Conservation (phyloP, 2,329 filamentous ascomycete species). For the Curvularia lunata region DNA sequence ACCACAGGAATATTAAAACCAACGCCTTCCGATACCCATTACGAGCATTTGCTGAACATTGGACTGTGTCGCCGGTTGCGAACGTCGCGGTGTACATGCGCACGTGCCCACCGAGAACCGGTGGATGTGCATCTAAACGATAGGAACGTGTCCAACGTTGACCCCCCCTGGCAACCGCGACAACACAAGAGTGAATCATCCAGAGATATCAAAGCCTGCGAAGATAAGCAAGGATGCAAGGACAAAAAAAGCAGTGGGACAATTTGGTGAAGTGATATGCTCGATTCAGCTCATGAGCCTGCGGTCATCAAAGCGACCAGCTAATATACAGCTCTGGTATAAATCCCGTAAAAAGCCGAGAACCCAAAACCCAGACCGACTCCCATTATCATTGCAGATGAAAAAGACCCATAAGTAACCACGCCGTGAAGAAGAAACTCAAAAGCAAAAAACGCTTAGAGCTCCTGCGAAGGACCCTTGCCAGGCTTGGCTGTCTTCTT, state of each 20-base stretch:
- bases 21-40: background rate
- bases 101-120: background rate
- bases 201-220: background rate
- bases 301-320: slow-evolving; percentile 59
- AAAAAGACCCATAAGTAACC: slow-evolving; percentile 61
- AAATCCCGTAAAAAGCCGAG: slow-evolving; percentile 58
- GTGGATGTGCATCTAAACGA: no score
- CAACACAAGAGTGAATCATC: background rate
- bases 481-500: slow-evolving; percentile 98
- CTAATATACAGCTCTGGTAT: slow-evolving; percentile 68
- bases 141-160: no score
- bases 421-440: slow-evolving; percentile 52
- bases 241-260: slow-evolving; percentile 1
- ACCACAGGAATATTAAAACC: background rate
- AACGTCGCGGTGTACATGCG: background rate
- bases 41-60: background rate
- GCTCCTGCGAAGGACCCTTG: slow-evolving; percentile 92
- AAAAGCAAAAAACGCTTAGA: slow-evolving; percentile 66
- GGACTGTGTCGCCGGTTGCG: background rate
- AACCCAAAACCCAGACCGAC: slow-evolving; percentile 67
- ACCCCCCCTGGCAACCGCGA: background rate
- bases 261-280: slow-evolving; percentile 38
- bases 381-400: slow-evolving; percentile 77
- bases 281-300: slow-evolving; percentile 52
- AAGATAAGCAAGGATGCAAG: background rate